Evolutionary conservation across 495 filamentous ascomycete genomes (phyloP).

Genomic region (Choiromyces venosus): DNA sequence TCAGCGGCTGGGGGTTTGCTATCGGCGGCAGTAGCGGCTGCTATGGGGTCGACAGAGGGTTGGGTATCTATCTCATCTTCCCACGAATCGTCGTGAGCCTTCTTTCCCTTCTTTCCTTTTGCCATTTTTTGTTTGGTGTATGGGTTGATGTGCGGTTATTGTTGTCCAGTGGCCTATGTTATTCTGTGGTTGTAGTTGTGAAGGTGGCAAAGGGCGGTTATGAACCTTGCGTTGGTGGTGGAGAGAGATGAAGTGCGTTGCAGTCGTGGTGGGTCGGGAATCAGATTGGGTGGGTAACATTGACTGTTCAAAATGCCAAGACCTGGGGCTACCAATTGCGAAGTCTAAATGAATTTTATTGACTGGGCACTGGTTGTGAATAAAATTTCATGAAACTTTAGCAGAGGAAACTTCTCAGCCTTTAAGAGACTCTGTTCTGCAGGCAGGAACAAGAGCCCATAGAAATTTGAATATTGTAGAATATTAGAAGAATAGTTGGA

Average conservation of each 20-base stretch:
- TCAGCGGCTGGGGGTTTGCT: slow-evolving; percentile 27
- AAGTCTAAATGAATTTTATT: neutral
- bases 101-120: slow-evolving; percentile 75
- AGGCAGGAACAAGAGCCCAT: neutral
- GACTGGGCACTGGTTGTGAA: neutral
- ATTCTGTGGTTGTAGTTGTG: neutral
- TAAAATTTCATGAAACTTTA: neutral
- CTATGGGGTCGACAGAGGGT: slow-evolving; percentile 47
- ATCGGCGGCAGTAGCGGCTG: slow-evolving; percentile 48
- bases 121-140: slow-evolving; percentile 24
- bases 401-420: neutral
- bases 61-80: slow-evolving; percentile 55
- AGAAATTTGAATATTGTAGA: neutral
- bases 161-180: neutral
- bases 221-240: slow-evolving; percentile 14
- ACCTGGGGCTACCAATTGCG: slow-evolving; percentile 2
- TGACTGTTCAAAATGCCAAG: slow-evolving; percentile 28
- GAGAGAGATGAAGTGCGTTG: slow-evolving; percentile 11
- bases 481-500: neutral
- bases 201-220: neutral
- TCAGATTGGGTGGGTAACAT: slow-evolving; percentile 16
- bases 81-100: slow-evolving; percentile 88
- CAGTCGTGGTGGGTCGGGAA: neutral
- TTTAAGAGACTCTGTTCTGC: neutral
- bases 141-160: neutral